Conservation (phyloP, 306 rosid species). For the Glycine tomentella region DNA sequence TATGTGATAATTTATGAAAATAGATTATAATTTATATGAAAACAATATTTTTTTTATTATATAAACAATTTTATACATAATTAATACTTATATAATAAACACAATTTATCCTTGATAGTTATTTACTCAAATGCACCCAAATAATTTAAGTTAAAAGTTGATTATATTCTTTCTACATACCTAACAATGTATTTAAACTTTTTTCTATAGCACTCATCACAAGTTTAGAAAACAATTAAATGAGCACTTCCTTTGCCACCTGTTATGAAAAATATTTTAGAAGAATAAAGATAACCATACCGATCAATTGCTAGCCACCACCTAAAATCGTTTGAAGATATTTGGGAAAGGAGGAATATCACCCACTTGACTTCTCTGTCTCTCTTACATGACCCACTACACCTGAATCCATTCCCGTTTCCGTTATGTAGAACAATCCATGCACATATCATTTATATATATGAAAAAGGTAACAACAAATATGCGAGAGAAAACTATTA, state of each 20-base stretch:
- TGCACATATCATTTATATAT: background rate
- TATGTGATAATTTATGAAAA: too few species aligned
- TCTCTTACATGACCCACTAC: background rate
- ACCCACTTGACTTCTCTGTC: background rate
- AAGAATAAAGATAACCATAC: background rate
- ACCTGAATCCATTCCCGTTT: background rate
- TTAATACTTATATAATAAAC: too few species aligned
- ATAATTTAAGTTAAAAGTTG: background rate
- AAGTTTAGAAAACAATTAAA: background rate
- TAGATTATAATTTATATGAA: too few species aligned
- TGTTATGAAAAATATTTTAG: background rate
- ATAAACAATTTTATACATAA: background rate
- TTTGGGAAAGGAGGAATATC: conserved; percentile 4
- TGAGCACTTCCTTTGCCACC: background rate
- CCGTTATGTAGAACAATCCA: background rate
- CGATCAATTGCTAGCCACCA: background rate
- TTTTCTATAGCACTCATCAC: background rate
- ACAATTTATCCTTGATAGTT: background rate
- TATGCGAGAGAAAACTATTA: background rate
- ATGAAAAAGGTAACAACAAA: background rate
- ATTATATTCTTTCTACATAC: background rate
- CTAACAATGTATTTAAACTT: background rate
- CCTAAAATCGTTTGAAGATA: background rate
- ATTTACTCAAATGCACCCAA: background rate
- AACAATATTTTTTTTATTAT: too few species aligned